Percentiles rank a stretch among this genome's conserved stretches.
These are phyloP conservation scores for Dictyostelium intermedium DNA, from an alignment of 78 protist species.

Conservation along the genomic window DNA sequence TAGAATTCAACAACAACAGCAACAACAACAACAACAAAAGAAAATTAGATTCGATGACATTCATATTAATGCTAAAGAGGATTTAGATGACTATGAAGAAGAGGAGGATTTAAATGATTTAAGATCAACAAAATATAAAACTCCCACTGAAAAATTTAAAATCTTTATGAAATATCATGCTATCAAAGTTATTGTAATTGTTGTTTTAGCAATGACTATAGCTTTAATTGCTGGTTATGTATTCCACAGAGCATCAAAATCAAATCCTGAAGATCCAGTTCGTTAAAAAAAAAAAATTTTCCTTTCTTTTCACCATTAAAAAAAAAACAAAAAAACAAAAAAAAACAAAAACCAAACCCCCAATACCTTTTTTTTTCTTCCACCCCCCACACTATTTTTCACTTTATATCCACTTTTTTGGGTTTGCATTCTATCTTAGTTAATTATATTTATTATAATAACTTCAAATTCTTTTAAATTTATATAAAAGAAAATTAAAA, in stretches of 20 bases:
- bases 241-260: not conserved
- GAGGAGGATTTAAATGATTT: slow-evolving; percentile 64
- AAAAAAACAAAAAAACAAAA: too few relatives aligned
- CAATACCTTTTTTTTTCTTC: not conserved
- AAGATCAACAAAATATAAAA: not conserved
- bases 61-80: slow-evolving; percentile 22
- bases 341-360: not conserved
- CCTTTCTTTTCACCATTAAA: not conserved
- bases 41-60: slow-evolving; percentile 24
- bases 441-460: too few relatives aligned
- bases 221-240: slow-evolving; percentile 11
- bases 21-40: not conserved
- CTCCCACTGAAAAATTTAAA: not conserved
- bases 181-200: slow-evolving; percentile 8
- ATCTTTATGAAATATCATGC: slow-evolving; percentile 31
- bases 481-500: too few relatives aligned
- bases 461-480: too few relatives aligned
- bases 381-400: too few relatives aligned
- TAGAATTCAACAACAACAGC: too few relatives aligned
- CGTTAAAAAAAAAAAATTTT: not conserved
- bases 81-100: slow-evolving; percentile 43
- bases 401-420: too few relatives aligned
- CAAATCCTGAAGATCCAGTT: not conserved
- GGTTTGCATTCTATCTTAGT: too few relatives aligned
- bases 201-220: slow-evolving; percentile 9